Conservation (phyloP, 2,329 filamentous ascomycete species). For the Aspergillus alliaceus region DNA sequence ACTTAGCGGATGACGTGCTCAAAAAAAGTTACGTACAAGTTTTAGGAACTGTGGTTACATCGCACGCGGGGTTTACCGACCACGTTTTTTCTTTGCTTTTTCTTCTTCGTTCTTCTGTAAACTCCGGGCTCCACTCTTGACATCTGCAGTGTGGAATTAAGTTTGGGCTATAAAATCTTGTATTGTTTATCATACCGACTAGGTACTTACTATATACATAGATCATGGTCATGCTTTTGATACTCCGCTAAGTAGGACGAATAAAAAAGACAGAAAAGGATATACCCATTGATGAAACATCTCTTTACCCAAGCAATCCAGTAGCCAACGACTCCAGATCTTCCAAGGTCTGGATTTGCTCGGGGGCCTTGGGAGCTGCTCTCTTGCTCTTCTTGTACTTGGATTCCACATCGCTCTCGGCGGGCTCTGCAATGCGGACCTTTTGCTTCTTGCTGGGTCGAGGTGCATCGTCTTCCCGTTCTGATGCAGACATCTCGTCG, state of each 20-base stretch:
- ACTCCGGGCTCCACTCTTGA: slow-evolving; percentile 4
- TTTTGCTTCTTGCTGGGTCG: slow-evolving; percentile 42
- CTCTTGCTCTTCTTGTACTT: slow-evolving; percentile 28
- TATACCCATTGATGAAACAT: slow-evolving; percentile 13
- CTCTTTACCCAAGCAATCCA: slow-evolving; percentile 38
- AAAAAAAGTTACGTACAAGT: slow-evolving; percentile 16
- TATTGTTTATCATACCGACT: background rate
- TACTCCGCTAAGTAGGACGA: slow-evolving; percentile 22
- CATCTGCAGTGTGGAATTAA: background rate
- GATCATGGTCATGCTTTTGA: slow-evolving; percentile 25
- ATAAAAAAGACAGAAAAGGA: slow-evolving; percentile 13
- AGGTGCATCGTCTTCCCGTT: slow-evolving; percentile 23
- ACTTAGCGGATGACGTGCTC: slow-evolving; percentile 29
- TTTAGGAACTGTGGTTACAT: background rate
- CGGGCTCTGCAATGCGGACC: slow-evolving; percentile 37
- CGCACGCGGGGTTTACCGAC: slow-evolving; percentile 1
- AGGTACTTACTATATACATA: slow-evolving; percentile 13
- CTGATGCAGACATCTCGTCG: slow-evolving; percentile 23
- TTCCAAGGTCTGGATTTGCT: slow-evolving; percentile 44
- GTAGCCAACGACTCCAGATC: slow-evolving; percentile 50
- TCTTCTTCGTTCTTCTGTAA: too few relatives aligned
- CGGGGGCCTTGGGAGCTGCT: slow-evolving; percentile 19
- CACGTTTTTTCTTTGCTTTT: too few relatives aligned
- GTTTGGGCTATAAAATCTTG: background rate
- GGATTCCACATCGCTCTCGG: slow-evolving; percentile 28